Base-by-base conservation (phyloP, 225 moss, liverwort and hornwort species). In the Pseudisothecium myosuroides region DNA sequence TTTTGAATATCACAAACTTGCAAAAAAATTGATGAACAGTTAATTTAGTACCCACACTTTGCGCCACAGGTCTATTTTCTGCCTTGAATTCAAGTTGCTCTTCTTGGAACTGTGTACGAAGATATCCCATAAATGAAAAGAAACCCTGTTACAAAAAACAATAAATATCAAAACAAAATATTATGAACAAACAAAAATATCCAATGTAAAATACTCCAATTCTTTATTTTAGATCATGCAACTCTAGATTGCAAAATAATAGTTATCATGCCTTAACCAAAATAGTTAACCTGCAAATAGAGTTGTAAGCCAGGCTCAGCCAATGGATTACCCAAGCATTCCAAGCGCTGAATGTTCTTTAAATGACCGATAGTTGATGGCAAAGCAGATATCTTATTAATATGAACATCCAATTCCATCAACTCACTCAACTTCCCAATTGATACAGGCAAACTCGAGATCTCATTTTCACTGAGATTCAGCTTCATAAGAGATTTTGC, bases 321-420 rank as follows among this genome's bases (percentile, higher is more conserved):
- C 56, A 96, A 87, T 49, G 92, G 92, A 81, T 96, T 96, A 32
- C 91, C 92, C 80, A 82, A 73, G 83, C 96, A 96, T 74, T 95
- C 94, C 56, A 96, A 91, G 32, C 90, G 88, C n/a, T 94, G 95
- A 62, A 96, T 88, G 90, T 93, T 96, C 84, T 95, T 95, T 23
- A 96, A 87, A 68, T 95, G 90, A 58, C 95, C 92, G 5, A 96
- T 76, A 31, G 92, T 90, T 50, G 95, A 93, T 8, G 96, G 96
- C 86, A 96, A 71, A 23, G 59, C 7, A 83, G 66, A 86, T 75
- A 96, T 92, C 39, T 89, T 91, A 77, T 96, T 96, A 10, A 58
- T 36, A 86, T 91, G 95, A 89, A 95, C 85, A 54, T 95, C 91
- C 45, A 96, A 74, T 68, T 93, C 95, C 78, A 95, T 82, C 56